Conservation (phyloP, 2,329 filamentous ascomycete species). For the Colletotrichum sp. region DNA sequence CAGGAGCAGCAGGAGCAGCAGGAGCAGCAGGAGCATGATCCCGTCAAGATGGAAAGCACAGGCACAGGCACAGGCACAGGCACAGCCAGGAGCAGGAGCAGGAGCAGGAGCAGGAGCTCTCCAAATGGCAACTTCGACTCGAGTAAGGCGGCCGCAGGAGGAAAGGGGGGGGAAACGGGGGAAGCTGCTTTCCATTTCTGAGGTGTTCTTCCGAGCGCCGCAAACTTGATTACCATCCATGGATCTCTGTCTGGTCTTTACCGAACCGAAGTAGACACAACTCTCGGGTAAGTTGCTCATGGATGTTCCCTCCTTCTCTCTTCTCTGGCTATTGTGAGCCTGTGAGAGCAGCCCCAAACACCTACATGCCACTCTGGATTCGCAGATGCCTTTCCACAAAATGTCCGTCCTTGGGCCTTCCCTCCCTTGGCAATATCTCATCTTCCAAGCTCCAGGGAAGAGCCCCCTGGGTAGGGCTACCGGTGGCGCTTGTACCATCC, state of each 20-base stretch:
- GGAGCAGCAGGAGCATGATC: not conserved
- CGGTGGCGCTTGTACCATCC: not conserved
- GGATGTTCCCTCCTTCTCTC: not conserved
- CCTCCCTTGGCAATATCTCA: not conserved
- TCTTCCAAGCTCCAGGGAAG: not conserved
- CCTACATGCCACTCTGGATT: not conserved
- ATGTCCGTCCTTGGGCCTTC: not conserved
- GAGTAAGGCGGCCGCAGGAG: not conserved
- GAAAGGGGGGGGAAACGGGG: not conserved
- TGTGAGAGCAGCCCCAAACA: not conserved
- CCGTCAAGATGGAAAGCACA: not conserved
- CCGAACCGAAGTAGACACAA: not conserved
- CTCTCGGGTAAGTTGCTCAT: not conserved
- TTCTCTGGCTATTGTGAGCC: not conserved
- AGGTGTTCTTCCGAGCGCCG: not conserved
- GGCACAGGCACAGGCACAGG: not conserved
- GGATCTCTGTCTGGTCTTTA: not conserved
- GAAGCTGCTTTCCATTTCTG: not conserved
- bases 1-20: not conserved
- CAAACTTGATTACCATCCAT: not conserved
- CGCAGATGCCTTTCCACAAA: not conserved
- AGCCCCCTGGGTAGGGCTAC: not conserved
- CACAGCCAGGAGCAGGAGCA: not conserved
- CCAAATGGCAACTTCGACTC: not conserved
- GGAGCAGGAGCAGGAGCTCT: not conserved